phyloP scores from a whole-genome alignment of 2,329 filamentous ascomycete genomes.

The Neonectria faginata region DNA sequence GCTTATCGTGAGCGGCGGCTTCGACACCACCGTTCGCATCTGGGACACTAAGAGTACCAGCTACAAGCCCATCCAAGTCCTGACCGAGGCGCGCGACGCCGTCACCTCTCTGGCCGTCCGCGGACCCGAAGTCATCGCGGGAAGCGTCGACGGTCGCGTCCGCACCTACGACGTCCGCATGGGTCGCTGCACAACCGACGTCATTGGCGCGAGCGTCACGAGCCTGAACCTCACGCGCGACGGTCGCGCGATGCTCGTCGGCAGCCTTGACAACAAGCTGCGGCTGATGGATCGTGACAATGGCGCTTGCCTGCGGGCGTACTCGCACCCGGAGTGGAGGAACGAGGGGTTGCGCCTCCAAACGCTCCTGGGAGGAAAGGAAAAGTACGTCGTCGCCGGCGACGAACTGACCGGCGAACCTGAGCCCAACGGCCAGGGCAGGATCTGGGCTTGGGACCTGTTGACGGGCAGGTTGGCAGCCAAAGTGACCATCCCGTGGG shows the following conservation, averaged over 20 bases:
- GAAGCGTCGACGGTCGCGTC: conserved; percentile 86
- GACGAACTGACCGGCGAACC: conserved; percentile 69
- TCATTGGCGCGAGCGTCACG: conserved; percentile 78
- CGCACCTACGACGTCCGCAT: conserved; percentile 85
- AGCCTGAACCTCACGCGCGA: conserved; percentile 78
- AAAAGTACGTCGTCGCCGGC: conserved; percentile 83
- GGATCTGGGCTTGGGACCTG: conserved; percentile 85
- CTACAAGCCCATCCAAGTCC: conserved; percentile 76
- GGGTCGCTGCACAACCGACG: conserved; percentile 77
- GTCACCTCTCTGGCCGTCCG: conserved; percentile 64
- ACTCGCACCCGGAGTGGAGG: conserved; percentile 66
- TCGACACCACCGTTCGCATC: conserved; percentile 79
- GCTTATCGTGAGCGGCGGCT: conserved; percentile 78
- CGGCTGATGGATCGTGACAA: conserved; percentile 83
- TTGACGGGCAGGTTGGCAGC: conserved; percentile 77
- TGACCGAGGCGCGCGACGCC: conserved; percentile 79
- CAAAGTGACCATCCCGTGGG: conserved; percentile 70
- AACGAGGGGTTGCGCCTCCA: conserved; percentile 82
- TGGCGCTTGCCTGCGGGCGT: conserved; percentile 80
- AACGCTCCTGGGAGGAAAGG: conserved; percentile 78
- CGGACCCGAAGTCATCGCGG: conserved; percentile 72
- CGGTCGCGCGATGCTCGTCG: conserved; percentile 79
- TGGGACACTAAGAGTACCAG: conserved; percentile 74
- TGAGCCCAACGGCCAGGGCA: conserved; percentile 61
- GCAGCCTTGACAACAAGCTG: conserved; percentile 79